phyloP scores from a whole-genome alignment of 805 yeast species.

The Jamesozyma lodderae region DNA sequence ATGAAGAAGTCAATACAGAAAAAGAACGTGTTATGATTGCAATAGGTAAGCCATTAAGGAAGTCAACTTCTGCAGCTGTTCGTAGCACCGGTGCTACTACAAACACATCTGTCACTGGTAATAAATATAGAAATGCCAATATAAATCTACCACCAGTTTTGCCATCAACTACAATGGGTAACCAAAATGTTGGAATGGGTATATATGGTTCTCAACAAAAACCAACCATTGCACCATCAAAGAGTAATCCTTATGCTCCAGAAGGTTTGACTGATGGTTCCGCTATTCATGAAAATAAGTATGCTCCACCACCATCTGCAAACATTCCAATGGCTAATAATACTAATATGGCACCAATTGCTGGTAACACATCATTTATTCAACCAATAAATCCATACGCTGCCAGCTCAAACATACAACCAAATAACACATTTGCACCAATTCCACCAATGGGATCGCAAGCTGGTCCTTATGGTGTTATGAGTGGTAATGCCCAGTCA shows the following conservation, averaged over 20 bases:
- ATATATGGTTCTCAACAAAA: slow-evolving; percentile 1
- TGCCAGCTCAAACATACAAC: no score
- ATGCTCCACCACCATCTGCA: slow-evolving; percentile 12
- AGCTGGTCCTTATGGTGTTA: slow-evolving; percentile 10
- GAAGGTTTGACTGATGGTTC: not conserved
- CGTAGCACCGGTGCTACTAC: not conserved
- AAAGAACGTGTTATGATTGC: slow-evolving; percentile 75
- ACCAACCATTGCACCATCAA: slow-evolving; percentile 7
- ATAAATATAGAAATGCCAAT: not conserved
- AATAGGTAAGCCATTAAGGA: slow-evolving; percentile 30
- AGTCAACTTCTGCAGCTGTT: slow-evolving; percentile 2
- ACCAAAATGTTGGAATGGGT: no score
- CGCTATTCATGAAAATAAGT: slow-evolving; percentile 18
- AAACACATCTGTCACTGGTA: not conserved
- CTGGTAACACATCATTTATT: not conserved
- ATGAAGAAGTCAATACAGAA: slow-evolving; percentile 62
- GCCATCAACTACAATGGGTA: not conserved
- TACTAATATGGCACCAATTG: not conserved
- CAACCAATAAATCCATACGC: slow-evolving; percentile 2
- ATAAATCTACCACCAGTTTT: not conserved
- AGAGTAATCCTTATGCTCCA: not conserved
- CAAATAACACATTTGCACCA: slow-evolving; percentile 10
- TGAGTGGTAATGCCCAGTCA: slow-evolving; percentile 24
- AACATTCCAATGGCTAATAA: not conserved
- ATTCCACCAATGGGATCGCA: slow-evolving; percentile 7